These are phyloP conservation scores for Solanum virginianum DNA, from an alignment of 257 asterid genomes.

Conservation along the genomic window DNA sequence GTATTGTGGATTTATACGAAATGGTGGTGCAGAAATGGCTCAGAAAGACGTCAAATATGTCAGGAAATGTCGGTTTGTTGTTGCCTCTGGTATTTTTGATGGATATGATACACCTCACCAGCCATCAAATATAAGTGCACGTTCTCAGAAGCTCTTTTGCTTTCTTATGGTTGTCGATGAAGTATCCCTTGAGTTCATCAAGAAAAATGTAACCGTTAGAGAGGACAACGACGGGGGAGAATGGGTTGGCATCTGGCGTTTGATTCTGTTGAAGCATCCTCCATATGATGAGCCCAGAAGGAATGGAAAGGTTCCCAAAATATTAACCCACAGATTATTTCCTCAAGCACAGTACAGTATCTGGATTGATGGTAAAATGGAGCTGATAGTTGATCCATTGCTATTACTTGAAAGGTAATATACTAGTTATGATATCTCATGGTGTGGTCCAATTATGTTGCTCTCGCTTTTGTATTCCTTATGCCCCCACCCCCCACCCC, in stretches of 20 bases:
- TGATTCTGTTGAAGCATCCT: conserved; percentile 68
- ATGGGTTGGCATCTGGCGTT: conserved; percentile 96
- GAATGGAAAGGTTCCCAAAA: conserved; percentile 98
- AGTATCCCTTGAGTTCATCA: conserved; percentile 69
- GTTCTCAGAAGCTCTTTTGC: conserved; percentile 67
- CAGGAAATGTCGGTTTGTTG: conserved; percentile 73
- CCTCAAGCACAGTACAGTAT: conserved; percentile 91
- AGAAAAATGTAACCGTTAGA: conserved; percentile 48
- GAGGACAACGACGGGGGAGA: conserved; percentile 71
- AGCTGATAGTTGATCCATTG: conserved; percentile 91
- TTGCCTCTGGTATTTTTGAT: conserved; percentile 96
- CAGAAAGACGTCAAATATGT: conserved; percentile 50
- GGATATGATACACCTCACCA: conserved; percentile 88
- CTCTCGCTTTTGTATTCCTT: not conserved
- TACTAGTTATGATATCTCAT: not conserved
- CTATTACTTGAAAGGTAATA: conserved; percentile 82
- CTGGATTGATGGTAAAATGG: conserved; percentile 99
- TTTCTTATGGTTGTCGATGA: conserved; percentile 95
- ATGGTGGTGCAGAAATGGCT: conserved; percentile 89
- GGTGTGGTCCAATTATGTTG: not conserved
- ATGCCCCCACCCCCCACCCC: not conserved
- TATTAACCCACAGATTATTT: conserved; percentile 85
- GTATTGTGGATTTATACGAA: conserved; percentile 87
- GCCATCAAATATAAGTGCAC: conserved; percentile 73
- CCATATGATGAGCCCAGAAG: conserved; percentile 98